phyloP scores from a whole-genome alignment of 345 rosid species.

The Cardiospermum halicacabum region DNA sequence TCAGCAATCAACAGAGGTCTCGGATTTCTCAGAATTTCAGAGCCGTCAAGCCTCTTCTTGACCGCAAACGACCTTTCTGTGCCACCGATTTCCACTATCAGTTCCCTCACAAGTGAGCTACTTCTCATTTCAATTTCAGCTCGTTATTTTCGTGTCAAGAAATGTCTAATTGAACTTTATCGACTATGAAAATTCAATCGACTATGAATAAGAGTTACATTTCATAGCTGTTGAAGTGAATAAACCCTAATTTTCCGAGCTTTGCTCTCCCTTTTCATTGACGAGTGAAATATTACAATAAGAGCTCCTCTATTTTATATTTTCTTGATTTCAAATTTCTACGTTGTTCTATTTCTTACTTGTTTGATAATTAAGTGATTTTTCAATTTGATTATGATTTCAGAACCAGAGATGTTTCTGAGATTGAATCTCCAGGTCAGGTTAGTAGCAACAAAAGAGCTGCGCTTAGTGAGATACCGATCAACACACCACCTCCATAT shows the following conservation, averaged over 20 bases:
- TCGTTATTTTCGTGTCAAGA: neutral
- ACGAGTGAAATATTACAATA: neutral
- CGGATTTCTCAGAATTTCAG: conserved; percentile 63
- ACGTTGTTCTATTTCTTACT: neutral
- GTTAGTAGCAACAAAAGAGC: conserved; percentile 27
- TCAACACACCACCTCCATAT: conserved; percentile 31
- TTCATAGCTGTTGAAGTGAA: neutral
- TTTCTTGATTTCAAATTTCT: neutral
- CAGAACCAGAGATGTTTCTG: conserved; percentile 28
- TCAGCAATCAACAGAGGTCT: conserved; percentile 29
- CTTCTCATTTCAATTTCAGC: neutral
- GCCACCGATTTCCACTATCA: conserved; percentile 13
- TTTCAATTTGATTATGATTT: conserved; percentile 5
- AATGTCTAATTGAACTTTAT: neutral
- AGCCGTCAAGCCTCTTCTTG: conserved; percentile 55
- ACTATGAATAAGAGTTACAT: neutral
- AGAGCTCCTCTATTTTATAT: neutral
- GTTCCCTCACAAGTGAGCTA: conserved; percentile 31
- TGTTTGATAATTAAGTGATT: neutral
- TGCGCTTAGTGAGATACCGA: conserved; percentile 56
- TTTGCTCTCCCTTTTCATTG: neutral
- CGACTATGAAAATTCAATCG: neutral
- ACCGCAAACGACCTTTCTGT: conserved; percentile 54
- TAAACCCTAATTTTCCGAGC: neutral
- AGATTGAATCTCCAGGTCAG: conserved; percentile 16